Evolutionary conservation across 2,329 filamentous ascomycete genomes (phyloP), one percentile per base, ranked within the genome.

Genomic region (Aspergillus aculeatus): DNA sequence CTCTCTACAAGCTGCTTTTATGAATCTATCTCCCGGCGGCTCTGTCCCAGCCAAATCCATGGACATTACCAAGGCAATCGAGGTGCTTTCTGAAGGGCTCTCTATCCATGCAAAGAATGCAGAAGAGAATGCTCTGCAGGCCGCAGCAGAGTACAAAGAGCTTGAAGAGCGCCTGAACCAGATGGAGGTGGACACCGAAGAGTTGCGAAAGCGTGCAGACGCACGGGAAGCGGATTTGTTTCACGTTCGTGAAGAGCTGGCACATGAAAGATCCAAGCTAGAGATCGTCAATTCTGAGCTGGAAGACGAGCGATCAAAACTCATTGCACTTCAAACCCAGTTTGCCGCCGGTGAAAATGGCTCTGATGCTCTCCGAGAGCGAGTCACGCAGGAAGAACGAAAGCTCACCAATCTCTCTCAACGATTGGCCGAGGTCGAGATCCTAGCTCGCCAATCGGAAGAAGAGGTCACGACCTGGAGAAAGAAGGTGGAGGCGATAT

Each of bases 311-410:
- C 86, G 90, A 44, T 79, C 83, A 14, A 89, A 95, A 66, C 81
- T 96, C 23, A 84, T 83, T 59, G 80, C 84, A 29, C 78, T 96
- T 23, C 86, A 90, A 58, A 80, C 81, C 16, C 89, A 89, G 72
- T 88, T 96, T 70, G 86, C 89, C 1, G 89, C 93, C 64, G 92
- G 91, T 16, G 91, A 95, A 74, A 92, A 88, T 3, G 92, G 92
- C 5, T 92, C 91, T 0, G 91, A 93, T 73, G 87, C 86, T 29
- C 78, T 96, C 57, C 87, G 90, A 57, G 89, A 88, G 74, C 85
- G 87, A 57, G 82, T 96, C 3, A 86, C 88, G 47, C 89, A 91
- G 59, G 89, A 92, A 68, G 91, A 96, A 74, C 81, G 80, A 59
- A 90, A 87, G 73, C 84, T 91, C 4, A 83, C 84, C 23, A 82